Percentiles rank a stretch among this genome's conserved stretches.
These are phyloP conservation scores for Oryza rufipogon DNA, from an alignment of 176 grass and related monocot species.

Conservation along the genomic window DNA sequence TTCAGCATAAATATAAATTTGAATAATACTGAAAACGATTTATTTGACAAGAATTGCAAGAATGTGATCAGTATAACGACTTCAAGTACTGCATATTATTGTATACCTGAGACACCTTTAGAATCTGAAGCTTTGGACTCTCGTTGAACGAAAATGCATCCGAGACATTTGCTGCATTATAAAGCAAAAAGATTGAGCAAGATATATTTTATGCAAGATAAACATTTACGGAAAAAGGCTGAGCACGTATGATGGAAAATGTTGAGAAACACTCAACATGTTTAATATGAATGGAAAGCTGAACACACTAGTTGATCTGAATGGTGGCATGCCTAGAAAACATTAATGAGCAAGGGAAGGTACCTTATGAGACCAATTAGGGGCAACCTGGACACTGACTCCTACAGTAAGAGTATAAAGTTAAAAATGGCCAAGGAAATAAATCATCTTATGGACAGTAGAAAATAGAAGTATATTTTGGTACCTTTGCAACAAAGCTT, in stretches of 20 bases:
- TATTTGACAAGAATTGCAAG: slow-evolving; percentile 2
- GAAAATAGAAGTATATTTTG: slow-evolving; percentile 3
- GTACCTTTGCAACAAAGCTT: slow-evolving; percentile 96
- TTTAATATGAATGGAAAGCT: slow-evolving; percentile 11
- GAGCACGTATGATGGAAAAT: neutral
- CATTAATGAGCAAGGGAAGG: slow-evolving; percentile 15
- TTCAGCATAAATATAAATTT: slow-evolving; percentile 4
- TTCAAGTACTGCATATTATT: neutral
- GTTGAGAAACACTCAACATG: neutral
- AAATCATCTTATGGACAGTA: neutral
- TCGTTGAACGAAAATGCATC: slow-evolving; percentile 92
- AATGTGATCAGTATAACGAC: neutral
- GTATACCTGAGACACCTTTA: slow-evolving; percentile 89
- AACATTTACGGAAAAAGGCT: neutral
- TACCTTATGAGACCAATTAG: slow-evolving; percentile 92
- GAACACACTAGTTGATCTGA: neutral
- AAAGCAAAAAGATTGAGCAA: neutral
- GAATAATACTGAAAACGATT: neutral
- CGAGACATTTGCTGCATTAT: slow-evolving; percentile 80
- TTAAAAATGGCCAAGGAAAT: slow-evolving; percentile 31
- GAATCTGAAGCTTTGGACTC: slow-evolving; percentile 82
- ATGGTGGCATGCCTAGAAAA: slow-evolving; percentile 1
- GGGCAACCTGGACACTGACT: slow-evolving; percentile 80
- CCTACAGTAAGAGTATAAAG: slow-evolving; percentile 48
- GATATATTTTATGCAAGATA: slow-evolving; percentile 9